These are phyloP conservation scores for Populus pruinosa DNA, from an alignment of 345 rosid species.

Conservation along the genomic window DNA sequence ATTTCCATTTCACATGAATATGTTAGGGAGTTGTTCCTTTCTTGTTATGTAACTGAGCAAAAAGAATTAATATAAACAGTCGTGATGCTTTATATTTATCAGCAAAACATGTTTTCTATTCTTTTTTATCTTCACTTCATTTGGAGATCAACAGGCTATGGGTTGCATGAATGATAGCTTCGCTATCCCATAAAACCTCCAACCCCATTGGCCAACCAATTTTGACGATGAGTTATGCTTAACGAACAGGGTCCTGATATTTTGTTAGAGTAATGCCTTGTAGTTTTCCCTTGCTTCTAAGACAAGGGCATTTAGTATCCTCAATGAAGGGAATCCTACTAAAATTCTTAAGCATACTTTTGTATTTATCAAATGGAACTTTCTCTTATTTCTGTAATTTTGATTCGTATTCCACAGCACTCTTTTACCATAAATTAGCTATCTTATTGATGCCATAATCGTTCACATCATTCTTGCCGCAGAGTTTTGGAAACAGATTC, in stretches of 20 bases:
- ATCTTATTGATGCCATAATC: not conserved
- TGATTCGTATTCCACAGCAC: not conserved
- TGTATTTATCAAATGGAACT: not conserved
- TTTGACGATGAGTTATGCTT: not conserved
- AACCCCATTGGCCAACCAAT: not conserved
- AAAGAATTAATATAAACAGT: not conserved
- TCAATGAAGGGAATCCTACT: not conserved
- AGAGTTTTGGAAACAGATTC: slow-evolving; percentile 96
- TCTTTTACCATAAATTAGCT: not conserved
- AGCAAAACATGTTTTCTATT: not conserved
- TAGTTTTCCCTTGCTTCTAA: not conserved
- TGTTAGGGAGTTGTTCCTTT: not conserved
- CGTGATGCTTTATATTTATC: not conserved
- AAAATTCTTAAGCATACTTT: not conserved
- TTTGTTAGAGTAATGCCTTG: not conserved
- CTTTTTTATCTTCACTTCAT: not conserved
- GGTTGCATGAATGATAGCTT: not conserved
- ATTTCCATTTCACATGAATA: not conserved
- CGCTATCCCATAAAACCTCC: not conserved
- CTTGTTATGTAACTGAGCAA: not conserved
- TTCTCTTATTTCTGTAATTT: not conserved
- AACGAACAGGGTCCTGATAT: not conserved
- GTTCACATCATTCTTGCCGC: not conserved
- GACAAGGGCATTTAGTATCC: not conserved
- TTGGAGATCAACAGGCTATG: not conserved